phyloP scores from a whole-genome alignment of 495 filamentous ascomycete genomes.

The Thozetella sp. region DNA sequence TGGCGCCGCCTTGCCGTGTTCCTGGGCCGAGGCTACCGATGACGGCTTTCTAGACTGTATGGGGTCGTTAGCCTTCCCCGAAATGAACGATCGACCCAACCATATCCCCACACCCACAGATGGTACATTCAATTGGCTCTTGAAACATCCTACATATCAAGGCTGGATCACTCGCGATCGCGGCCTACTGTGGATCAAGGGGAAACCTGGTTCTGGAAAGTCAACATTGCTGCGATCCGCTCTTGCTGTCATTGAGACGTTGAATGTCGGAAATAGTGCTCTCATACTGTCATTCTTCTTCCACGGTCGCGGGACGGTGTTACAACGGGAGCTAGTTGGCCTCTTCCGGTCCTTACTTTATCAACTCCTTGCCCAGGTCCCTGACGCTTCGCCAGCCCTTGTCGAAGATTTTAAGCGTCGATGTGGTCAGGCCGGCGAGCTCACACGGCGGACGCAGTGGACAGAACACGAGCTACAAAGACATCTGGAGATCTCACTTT shows the following conservation, averaged over 20 bases:
- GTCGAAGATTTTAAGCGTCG: conserved; percentile 12
- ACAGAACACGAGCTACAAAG: too few species aligned
- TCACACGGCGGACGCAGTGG: too few species aligned
- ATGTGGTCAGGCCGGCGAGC: too few species aligned
- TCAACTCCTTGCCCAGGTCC: conserved; percentile 26
- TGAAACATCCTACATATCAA: conserved; percentile 23
- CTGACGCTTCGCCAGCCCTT: conserved; percentile 15
- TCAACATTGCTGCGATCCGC: conserved; percentile 42
- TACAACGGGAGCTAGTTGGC: conserved; percentile 31
- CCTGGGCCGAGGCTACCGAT: too few species aligned
- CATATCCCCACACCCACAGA: conserved; percentile 11
- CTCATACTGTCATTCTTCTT: conserved; percentile 37
- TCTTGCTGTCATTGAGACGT: conserved; percentile 13
- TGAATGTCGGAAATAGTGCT: not conserved
- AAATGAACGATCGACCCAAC: conserved; percentile 23
- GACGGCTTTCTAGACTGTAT: too few species aligned
- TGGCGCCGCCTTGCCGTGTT: too few species aligned
- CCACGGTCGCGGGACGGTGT: conserved; percentile 25
- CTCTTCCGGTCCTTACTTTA: conserved; percentile 35
- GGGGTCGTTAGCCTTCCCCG: conserved; percentile 21
- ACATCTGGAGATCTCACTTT: too few species aligned
- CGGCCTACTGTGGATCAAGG: conserved; percentile 47
- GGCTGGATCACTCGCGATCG: conserved; percentile 26
- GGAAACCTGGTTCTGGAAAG: conserved; percentile 52
- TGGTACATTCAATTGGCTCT: conserved; percentile 38